Conservation (phyloP, 1,284 basidiomycete genomes). For the Boletus subluridellus region DNA sequence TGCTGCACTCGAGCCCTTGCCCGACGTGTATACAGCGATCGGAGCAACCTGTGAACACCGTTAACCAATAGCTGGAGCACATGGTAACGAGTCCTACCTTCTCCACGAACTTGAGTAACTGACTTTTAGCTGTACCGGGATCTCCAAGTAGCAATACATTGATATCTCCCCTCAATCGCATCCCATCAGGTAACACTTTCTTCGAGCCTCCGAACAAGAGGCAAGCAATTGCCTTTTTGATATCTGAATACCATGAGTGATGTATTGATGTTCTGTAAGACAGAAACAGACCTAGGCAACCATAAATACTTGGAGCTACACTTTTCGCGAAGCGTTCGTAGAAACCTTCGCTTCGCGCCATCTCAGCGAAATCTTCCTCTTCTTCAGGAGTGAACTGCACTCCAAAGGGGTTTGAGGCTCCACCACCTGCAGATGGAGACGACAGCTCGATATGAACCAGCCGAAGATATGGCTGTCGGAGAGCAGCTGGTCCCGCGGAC, state of each 20-base stretch:
- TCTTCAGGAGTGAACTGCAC: constrained; percentile 91
- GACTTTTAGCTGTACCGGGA: constrained; percentile 97
- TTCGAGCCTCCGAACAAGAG: constrained; percentile 97
- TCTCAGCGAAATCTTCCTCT: constrained; percentile 91
- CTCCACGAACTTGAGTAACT: constrained; percentile 97
- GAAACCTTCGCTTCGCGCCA: constrained; percentile 86
- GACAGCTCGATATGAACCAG: constrained; percentile 89
- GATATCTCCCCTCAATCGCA: constrained; percentile 96
- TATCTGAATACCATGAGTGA: constrained; percentile 55
- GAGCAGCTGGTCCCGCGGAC: constrained; percentile 71
- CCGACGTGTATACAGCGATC: constrained; percentile 97
- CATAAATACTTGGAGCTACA: constrained; percentile 97
- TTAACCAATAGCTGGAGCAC: not conserved
- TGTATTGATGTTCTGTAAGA: not conserved
- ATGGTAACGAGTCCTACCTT: constrained; percentile 56
- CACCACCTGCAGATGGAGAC: constrained; percentile 67
- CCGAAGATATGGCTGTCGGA: constrained; percentile 93
- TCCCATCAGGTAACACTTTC: constrained; percentile 95
- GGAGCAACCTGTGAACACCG: constrained; percentile 71
- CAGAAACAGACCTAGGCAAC: constrained; percentile 72
- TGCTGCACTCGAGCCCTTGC: constrained; percentile 96
- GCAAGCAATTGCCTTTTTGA: constrained; percentile 97
- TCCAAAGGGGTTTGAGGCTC: constrained; percentile 73
- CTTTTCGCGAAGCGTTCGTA: constrained; percentile 94
- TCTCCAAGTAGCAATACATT: constrained; percentile 96